Evolutionary conservation across 1,139 yeast genomes (phyloP), one percentile per base, ranked within the genome.

Genomic region (Yarrowia galli): DNA sequence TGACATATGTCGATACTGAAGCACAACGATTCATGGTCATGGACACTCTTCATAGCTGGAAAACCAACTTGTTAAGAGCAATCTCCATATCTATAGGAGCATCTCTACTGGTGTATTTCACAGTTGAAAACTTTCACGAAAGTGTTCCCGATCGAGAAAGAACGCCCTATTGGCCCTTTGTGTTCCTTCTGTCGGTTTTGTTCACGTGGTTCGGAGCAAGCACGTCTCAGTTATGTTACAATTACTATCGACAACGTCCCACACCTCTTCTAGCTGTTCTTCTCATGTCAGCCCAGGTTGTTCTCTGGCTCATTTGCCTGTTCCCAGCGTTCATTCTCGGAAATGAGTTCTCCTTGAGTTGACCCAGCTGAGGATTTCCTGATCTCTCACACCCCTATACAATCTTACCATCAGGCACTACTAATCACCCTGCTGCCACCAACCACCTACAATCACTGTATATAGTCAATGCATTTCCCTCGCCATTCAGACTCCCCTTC

Each of bases 171-270:
- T 53, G 60, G 60, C 32, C 32, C 3, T 4, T 36, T 36, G 16
- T 38, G 3, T 23, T 53, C 13, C 35, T 53, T 22, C 43, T 53
- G 10, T 36, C 60, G 2, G 23, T 53, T 12, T 32, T 53, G 2
- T 53, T 53, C 60, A 36, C 60, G 16, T 53, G 60, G 60, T 53
- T 53, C 23, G 60, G 60, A 22, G 32, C 38, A 35, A 36, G 45
- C 13, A 53, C 60, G 18, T 22, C 45, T 10, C 60, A 53, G 18
- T 9, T 53, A 10, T 36, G 60, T 28, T 53, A 53, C 32, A 16
- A 32, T 10, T 36, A 36, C 45, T 53, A 53, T 13, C 28, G 18
- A 5, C 60, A 36, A 10, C n/a, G 16, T 6, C 60, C 60, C 15
- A 36, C 60, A 15, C 10, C 42, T 9, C 32, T 23, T 16, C 15